Evolutionary conservation across 192 early-diverging fungal genomes (phyloP), one percentile per base, ranked within the genome.

Genomic region (Ambispora gerdemannii): DNA sequence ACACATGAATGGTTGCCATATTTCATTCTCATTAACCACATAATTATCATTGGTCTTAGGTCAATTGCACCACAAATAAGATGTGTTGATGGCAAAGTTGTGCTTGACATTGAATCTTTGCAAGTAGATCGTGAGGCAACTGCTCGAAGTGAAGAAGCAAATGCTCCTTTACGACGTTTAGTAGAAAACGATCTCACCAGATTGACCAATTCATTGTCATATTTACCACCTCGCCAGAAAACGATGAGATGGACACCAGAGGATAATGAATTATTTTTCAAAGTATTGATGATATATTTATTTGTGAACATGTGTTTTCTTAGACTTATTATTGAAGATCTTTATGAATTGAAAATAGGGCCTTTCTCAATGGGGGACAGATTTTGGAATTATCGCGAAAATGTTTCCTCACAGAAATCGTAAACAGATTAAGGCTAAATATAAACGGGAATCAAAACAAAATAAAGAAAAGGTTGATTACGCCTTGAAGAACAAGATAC

Each of bases 281-380:
- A 74, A 60, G 79, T 76, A 74, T 51, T 24, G 28, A 4, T 4
- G 0, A 53, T n/a, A 38, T 1, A 15, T 25, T 7, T 13, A 32
- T 15, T 20, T 19, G 20, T 22, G n/a, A 32, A 35, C 1, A 3
- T 3, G 1, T 19, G 2, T 31, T 50, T 19, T 20, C 4, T 7
- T 67, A 49, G 34, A 27, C 13, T 17, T 34, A 19, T 10, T 52
- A 20, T 35, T 65, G 43, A 30, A 1, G 31, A 8, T 0, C 60
- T 62, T 17, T 67, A 25, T 69, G 11, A 28, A 20, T 52, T 43
- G 30, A 10, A 22, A 15, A 35, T 64, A 80, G 79, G 76, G 73
- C 15, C 35, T 80, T 3, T 71, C 79, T 30, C 75, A 74, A 62
- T 80, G 79, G 79, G 79, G 79, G n/a, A 80, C 79, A 15, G 79